phyloP scores from a whole-genome alignment of 352 stramenopile genomes.

The Thraustochytrium striatum region DNA sequence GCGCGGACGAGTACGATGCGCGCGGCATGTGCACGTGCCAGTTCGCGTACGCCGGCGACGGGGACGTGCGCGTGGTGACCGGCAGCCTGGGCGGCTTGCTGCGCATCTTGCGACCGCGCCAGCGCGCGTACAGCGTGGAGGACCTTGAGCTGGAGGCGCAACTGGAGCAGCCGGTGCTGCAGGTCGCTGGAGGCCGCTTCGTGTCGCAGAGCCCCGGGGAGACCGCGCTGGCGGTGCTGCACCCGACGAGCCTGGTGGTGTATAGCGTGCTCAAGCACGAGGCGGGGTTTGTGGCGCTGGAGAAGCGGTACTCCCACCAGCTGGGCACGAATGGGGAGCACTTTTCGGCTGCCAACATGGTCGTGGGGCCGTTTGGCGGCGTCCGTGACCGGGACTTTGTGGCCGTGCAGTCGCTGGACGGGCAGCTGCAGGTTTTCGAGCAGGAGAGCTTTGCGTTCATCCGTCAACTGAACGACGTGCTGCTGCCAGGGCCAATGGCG shows the following conservation, averaged over 20 bases:
- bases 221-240: constrained; percentile 71
- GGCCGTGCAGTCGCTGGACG: constrained; percentile 82
- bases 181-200: constrained; percentile 75
- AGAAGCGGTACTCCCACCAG: constrained; percentile 73
- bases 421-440: constrained; percentile 82
- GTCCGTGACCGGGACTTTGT: constrained; percentile 64
- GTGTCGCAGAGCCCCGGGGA: constrained; percentile 64
- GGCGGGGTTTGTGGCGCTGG: constrained; percentile 55
- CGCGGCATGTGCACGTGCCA: not conserved
- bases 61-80: constrained; percentile 61
- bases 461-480: constrained; percentile 69
- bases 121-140: constrained; percentile 77
- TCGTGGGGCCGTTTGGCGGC: constrained; percentile 69
- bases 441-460: constrained; percentile 79
- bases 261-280: constrained; percentile 72
- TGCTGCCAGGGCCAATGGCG: constrained; percentile 71
- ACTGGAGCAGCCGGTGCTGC: constrained; percentile 73
- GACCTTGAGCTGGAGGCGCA: constrained; percentile 78
- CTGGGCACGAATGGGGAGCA: constrained; percentile 77
- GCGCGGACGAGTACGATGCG: constrained; percentile 13
- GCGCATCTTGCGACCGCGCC: constrained; percentile 71
- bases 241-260: constrained; percentile 69
- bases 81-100: constrained; percentile 75
- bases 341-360: constrained; percentile 84
- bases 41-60: not conserved